Base-by-base conservation (phyloP, 257 asterid genomes). In the Plantago ovata region DNA sequence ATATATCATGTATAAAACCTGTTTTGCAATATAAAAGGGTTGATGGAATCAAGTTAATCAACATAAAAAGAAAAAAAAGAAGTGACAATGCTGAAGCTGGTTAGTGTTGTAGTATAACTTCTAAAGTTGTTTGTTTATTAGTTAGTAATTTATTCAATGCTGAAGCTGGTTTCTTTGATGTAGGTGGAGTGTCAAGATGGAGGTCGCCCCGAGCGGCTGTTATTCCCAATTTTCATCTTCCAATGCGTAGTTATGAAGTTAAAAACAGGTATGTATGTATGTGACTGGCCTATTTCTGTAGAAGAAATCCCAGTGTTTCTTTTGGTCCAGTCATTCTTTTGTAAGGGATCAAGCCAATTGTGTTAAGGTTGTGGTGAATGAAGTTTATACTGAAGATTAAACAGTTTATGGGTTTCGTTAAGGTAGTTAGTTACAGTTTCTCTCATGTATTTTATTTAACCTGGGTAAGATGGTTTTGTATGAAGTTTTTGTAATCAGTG, bases 191-290 rank as follows among this genome's bases (percentile, higher is more conserved):
- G 52, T 64, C 51, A 45, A 78, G 62, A 59, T 87, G 98, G 94
- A 78, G 75, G 60, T 69, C 83, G 6, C 89, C 94, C 40, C 56
- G 69, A 72, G 96, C 95, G 40, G 96, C 95, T 42, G 77, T 81
- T 21, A 45, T 79, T 62, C 87, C 88, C 61, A 71, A 75, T 72
- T 38, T 80, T 60, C 96, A 91, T 74, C 95, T 87, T 10, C 98
- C 95, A 8, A 91, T 87, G 98, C 84, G 86, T 49, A 87, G 98
- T 70, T 59, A 69, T 79, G 96, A 87, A 81, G 80, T 83, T 66
- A 87, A 87, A 61, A 89, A 83, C 71, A 82, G 95, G 96, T 84
- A 63, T n/a, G n/a, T n/a, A n/a, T n/a, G n/a, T n/a, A n/a, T n/a
- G n/a, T n/a, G n/a, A n/a, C n/a, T 28, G 33, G 33, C 36, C 36